phyloP scores from a whole-genome alignment of 2,329 filamentous ascomycete genomes.

The Ambrosiella cleistominuta region DNA sequence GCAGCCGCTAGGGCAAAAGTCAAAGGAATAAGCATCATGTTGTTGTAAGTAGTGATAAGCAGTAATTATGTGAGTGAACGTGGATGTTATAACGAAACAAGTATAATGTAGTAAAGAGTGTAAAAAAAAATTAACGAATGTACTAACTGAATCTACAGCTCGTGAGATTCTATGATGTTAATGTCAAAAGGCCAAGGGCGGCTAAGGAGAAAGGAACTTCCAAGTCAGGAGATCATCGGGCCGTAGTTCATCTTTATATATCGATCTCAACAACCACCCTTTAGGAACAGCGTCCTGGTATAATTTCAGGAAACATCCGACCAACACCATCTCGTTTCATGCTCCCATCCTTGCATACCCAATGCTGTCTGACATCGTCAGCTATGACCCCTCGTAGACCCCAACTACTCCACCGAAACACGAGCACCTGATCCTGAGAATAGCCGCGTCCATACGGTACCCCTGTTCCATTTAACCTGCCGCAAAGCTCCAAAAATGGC shows the following conservation, averaged over 20 bases:
- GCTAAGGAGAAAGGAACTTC: background rate
- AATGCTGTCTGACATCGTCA: background rate
- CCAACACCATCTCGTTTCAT: too few relatives aligned
- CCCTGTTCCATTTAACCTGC: background rate
- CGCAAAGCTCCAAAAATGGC: background rate
- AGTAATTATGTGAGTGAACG: background rate
- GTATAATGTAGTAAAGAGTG: background rate
- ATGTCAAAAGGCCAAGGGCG: background rate
- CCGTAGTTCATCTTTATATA: background rate
- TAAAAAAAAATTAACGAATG: background rate
- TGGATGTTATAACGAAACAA: background rate
- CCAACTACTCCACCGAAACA: background rate
- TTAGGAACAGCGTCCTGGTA: too few relatives aligned
- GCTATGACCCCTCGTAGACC: background rate
- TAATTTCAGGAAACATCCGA: too few relatives aligned
- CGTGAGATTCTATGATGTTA: too few relatives aligned
- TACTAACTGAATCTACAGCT: background rate
- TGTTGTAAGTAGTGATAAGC: background rate
- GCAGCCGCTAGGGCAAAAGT: conserved; percentile 1
- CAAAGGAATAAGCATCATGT: conserved; percentile 3
- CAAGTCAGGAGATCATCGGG: background rate
- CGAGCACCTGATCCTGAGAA: background rate
- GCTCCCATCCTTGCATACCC: background rate
- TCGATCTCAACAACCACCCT: background rate
- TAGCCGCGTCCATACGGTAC: background rate